Evolutionary conservation across 768 basidiomycete species (phyloP).

Genomic region (Termitomyces sp.): DNA sequence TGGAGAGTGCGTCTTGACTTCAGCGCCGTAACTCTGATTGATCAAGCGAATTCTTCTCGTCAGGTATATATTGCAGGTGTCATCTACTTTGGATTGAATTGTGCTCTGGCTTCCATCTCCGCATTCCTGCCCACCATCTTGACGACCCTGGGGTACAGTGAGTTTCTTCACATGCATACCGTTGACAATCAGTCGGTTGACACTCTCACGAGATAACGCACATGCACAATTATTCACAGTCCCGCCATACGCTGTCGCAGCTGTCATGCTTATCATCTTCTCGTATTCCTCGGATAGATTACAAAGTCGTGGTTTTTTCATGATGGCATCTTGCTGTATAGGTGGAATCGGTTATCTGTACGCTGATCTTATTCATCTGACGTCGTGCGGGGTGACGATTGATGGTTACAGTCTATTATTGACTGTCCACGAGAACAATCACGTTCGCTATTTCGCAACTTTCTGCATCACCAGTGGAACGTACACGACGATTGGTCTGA

Average conservation of each 20-base stretch:
- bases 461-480: constrained; percentile 76
- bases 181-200: constrained; percentile 1
- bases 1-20: constrained; percentile 50
- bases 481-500: constrained; percentile 68
- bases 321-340: constrained; percentile 36
- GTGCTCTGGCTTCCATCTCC: constrained; percentile 70
- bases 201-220: constrained; percentile 43
- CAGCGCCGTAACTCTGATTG: background rate
- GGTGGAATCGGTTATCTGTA: constrained; percentile 62
- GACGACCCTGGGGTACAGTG: constrained; percentile 65
- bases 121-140: constrained; percentile 85
- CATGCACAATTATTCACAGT: constrained; percentile 71
- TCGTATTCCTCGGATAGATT: constrained; percentile 62
- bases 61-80: constrained; percentile 63
- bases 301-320: constrained; percentile 51
- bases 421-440: constrained; percentile 43
- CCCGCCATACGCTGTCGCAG: constrained; percentile 72
- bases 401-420: constrained; percentile 43
- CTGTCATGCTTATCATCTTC: constrained; percentile 52
- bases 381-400: background rate
- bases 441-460: constrained; percentile 71
- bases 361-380: constrained; percentile 12
- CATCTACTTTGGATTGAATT: constrained; percentile 76
- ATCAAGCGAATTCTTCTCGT: background rate
- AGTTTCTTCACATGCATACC: constrained; percentile 17